Base-by-base conservation (phyloP, 768 basidiomycete species). In the Boletus reticuloceps region DNA sequence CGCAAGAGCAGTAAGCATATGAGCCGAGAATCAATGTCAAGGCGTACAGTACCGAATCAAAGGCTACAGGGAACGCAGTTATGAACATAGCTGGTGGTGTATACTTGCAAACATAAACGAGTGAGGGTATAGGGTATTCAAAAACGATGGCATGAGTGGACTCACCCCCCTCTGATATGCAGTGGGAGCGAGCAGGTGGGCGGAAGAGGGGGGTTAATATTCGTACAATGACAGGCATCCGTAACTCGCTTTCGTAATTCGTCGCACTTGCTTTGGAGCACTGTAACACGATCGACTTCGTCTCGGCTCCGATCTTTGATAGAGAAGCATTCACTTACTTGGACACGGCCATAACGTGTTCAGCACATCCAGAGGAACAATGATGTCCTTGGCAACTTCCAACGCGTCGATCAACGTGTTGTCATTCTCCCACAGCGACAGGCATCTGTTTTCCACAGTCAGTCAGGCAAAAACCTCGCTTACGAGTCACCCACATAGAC, bases 261-360 rank as follows among this genome's bases (percentile, higher is more conserved):
- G 20, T 77, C 74, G 63, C 77, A 77, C 54, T 79, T 79, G 51
- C 66, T 66, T 64, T 79, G 78, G 27, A 82, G 74, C 37, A 71
- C 83, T 84, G 50, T 27, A 58, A 52, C 52, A 12, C 25, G 48
- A 37, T 41, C 44, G 10, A 32, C 42, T 53, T 56, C 48, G 36
- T 55, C 58, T 61, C 55, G 51, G 51, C 38, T 48, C 47, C 51
- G 56, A 19, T 27, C 49, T 50, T 41, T 3, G 8, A 47, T 40
- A 25, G 10, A 54, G 29, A 61, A 60, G 48, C 16, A 47, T 53
- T 10, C 37, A 65, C 77, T 65, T 54, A 81, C 80, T 71, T 44
- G 71, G 71, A 49, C 78, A 81, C 4, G 86, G 86, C 89, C 89
- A 91, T 31, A 90, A 73, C 22, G 76, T 76, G 59, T 85, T 87